Evolutionary conservation across 208 protist species (phyloP).

Genomic region (Leishmania tropica): DNA sequence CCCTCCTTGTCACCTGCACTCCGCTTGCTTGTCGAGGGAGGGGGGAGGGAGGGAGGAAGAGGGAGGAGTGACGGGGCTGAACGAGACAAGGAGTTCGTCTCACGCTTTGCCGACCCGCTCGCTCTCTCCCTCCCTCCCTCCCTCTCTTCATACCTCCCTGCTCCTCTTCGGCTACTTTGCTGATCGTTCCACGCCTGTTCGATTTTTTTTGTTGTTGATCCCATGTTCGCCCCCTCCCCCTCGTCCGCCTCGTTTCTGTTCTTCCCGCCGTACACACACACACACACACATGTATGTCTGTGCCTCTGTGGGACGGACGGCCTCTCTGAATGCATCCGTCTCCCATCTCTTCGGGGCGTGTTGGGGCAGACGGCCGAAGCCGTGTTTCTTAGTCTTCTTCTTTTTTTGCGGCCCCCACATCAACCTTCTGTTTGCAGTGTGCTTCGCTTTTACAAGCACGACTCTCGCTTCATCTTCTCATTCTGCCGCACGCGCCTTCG

Average conservation of each 20-base stretch:
- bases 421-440: not conserved
- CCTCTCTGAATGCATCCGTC: not conserved
- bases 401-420: not conserved
- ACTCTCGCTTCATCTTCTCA: not conserved
- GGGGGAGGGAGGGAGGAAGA: no score
- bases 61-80: no score
- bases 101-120: no score
- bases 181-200: no score
- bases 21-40: not conserved
- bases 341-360: not conserved
- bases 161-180: no score
- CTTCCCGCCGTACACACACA: not conserved
- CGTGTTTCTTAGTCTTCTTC: not conserved
- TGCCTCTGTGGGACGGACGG: no score
- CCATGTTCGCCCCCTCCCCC: no score
- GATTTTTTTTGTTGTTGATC: no score
- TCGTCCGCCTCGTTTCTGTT: no score
- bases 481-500: not conserved
- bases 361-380: not conserved
- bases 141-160: no score
- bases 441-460: not conserved
- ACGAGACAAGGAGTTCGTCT: no score
- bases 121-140: no score
- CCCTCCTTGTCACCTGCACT: not conserved
- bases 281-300: not conserved